These are phyloP conservation scores for Linderniella brevidens DNA, from an alignment of 257 asterid genomes.

Conservation along the genomic window DNA sequence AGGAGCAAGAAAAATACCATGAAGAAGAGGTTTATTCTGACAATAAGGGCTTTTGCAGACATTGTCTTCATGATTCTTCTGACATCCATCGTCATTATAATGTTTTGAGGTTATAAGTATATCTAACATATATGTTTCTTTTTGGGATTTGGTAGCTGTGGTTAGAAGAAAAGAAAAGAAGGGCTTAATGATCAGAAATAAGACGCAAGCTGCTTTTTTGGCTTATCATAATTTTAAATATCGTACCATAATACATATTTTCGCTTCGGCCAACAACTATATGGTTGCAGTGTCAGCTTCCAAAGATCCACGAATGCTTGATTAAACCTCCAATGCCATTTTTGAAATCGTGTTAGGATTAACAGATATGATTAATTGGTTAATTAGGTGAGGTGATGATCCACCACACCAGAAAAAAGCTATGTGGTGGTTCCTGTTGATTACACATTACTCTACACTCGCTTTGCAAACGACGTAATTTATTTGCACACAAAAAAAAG, in stretches of 20 bases:
- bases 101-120: too few species aligned
- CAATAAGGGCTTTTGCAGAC: constrained; percentile 26
- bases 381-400: too few species aligned
- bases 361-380: too few species aligned
- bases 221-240: constrained; percentile 8
- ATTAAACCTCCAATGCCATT: too few species aligned
- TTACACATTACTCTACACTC: too few species aligned
- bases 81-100: constrained; percentile 2
- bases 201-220: constrained; percentile 1
- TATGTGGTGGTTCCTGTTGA: too few species aligned
- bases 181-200: too few species aligned
- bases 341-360: too few species aligned
- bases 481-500: too few species aligned
- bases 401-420: background rate
- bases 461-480: background rate
- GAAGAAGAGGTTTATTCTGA: constrained; percentile 32
- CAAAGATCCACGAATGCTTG: background rate
- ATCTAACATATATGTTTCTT: too few species aligned
- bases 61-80: constrained; percentile 24
- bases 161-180: too few species aligned
- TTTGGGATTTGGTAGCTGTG: too few species aligned
- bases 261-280: constrained; percentile 35
- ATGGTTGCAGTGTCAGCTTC: constrained; percentile 40
- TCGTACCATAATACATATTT: constrained; percentile 4
- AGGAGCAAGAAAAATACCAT: constrained; percentile 27